Base-by-base conservation (phyloP, 2,329 filamentous ascomycete genomes). In the Diaporthe amygdali region DNA sequence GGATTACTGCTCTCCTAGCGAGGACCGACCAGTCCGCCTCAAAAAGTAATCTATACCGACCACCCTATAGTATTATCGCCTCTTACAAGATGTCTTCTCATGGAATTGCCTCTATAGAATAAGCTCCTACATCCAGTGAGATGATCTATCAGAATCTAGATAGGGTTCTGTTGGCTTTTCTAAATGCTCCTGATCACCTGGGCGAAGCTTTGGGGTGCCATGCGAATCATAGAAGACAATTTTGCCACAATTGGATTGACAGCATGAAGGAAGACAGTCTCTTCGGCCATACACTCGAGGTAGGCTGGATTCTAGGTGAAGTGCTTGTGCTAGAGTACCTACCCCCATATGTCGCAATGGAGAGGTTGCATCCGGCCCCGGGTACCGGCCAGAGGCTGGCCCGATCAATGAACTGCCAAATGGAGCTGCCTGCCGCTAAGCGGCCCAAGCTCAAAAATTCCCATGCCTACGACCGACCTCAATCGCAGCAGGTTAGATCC, bases 381-480 rank as follows among this genome's bases (percentile, higher is more conserved):
- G 66, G 39, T 47, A 49, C 44, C 52, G 41, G 52, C 41, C 39
- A 55, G 34, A 49, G 46, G 54, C 66, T 47, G 41, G 22, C 39
- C 52, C n/a, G 52, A 68, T 68, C 66, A 63, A 47, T 14, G 25
- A n/a, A 39, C 14, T 47, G 41, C 59, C 59, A 14, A 34, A 25
- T 20, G 20, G 59, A 47, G 59, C 41, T 64, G 59, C 44, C 59
- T 49, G 44, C 59, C 59, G 30, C 66, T 9, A 72, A 37, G 46
- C 41, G 70, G 68, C 32, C 71, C 71, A 51, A 72, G 71, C 71
- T 72, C 71, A 56, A 72, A 72, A 72, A 72, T 72, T 72, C 68
- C 70, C 71, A 70, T 37, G 39, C n/a, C 41, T 22, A n/a, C 37
- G 44, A 49, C 27, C 59, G 47, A 64, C 41, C 34, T 14, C 10